Evolutionary conservation across 345 rosid species (phyloP).

Genomic region (Hevea brasiliensis): DNA sequence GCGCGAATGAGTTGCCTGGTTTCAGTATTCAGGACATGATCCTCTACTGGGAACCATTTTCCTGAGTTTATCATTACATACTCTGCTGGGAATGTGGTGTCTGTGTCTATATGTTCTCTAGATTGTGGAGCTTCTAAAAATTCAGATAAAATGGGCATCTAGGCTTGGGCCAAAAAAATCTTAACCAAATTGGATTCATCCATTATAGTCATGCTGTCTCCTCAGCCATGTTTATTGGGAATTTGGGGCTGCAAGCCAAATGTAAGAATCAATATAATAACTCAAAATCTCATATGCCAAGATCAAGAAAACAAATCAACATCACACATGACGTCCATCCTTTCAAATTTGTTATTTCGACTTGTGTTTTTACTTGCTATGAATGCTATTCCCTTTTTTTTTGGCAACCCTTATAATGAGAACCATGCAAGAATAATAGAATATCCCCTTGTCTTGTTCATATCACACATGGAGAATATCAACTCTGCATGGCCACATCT

Average conservation of each 20-base stretch:
- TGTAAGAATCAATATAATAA: too few species aligned
- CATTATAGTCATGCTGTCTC: too few species aligned
- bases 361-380: too few species aligned
- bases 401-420: not conserved
- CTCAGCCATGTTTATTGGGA: too few species aligned
- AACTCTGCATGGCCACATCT: not conserved
- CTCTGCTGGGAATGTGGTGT: not conserved
- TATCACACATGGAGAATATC: not conserved
- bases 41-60: not conserved
- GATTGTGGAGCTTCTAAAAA: not conserved
- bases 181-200: too few species aligned
- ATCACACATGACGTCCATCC: not conserved
- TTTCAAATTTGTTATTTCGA: not conserved
- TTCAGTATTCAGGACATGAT: not conserved
- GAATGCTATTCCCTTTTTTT: too few species aligned
- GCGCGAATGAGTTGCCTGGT: constrained; percentile 3
- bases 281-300: too few species aligned
- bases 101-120: not conserved
- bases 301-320: too few species aligned
- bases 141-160: not conserved
- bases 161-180: not conserved
- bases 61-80: not conserved
- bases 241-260: too few species aligned
- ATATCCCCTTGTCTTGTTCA: constrained; percentile 9
- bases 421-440: constrained; percentile 8